Evolutionary conservation across 2,329 filamentous ascomycete genomes (phyloP).

Genomic region (Zymoseptoria crescenta): DNA sequence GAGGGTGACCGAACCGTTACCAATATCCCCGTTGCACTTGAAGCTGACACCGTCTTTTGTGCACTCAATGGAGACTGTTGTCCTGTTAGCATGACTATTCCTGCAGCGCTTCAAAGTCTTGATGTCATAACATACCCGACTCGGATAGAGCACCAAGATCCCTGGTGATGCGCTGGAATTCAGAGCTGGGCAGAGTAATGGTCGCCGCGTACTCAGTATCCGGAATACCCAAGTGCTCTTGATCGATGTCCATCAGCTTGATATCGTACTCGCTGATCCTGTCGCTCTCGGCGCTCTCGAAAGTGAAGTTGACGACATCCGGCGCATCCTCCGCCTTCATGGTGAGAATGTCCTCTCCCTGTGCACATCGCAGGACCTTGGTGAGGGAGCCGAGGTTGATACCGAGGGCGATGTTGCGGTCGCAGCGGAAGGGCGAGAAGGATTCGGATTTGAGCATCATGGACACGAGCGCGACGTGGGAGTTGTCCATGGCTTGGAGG

Average conservation of each 20-base stretch:
- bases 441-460: slow-evolving; percentile 97
- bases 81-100: background rate
- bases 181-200: slow-evolving; percentile 75
- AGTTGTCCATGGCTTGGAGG: slow-evolving; percentile 99
- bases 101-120: background rate
- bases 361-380: slow-evolving; percentile 90
- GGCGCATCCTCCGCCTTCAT: slow-evolving; percentile 96
- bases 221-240: slow-evolving; percentile 96
- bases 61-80: slow-evolving; percentile 82
- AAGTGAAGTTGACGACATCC: slow-evolving; percentile 89
- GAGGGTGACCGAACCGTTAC: slow-evolving; percentile 86
- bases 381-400: slow-evolving; percentile 95
- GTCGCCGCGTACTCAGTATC: slow-evolving; percentile 97
- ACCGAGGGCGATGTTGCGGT: slow-evolving; percentile 96
- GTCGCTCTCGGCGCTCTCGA: slow-evolving; percentile 83
- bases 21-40: slow-evolving; percentile 86
- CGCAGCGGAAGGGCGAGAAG: slow-evolving; percentile 93
- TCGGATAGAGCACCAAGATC: slow-evolving; percentile 90
- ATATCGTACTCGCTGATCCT: slow-evolving; percentile 97
- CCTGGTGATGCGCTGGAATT: slow-evolving; percentile 92
- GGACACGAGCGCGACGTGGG: slow-evolving; percentile 94
- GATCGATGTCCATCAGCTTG: slow-evolving; percentile 99
- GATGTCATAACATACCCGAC: slow-evolving; percentile 59
- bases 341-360: slow-evolving; percentile 89
- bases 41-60: slow-evolving; percentile 98